phyloP scores from a whole-genome alignment of 2,329 filamentous ascomycete species.

The Septoria petroselini region DNA sequence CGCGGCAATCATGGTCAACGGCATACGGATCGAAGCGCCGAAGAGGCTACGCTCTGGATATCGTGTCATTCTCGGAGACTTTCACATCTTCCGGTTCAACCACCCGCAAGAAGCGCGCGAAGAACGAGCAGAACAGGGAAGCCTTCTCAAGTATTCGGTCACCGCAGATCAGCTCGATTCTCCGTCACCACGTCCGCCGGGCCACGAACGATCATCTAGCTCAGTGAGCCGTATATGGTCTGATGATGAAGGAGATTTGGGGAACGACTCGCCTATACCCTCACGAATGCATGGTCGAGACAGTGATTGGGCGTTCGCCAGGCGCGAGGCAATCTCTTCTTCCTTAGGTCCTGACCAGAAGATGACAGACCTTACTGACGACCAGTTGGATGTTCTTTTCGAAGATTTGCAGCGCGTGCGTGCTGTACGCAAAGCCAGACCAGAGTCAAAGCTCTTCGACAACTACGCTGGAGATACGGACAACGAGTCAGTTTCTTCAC shows the following conservation, averaged over 20 bases:
- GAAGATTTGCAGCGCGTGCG: constrained; percentile 89
- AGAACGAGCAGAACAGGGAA: constrained; percentile 73
- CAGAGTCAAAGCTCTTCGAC: constrained; percentile 55
- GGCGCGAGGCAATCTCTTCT: constrained; percentile 86
- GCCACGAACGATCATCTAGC: constrained; percentile 67
- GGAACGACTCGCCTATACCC: constrained; percentile 75
- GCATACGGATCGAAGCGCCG: constrained; percentile 80
- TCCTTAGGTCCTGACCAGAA: constrained; percentile 89
- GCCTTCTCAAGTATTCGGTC: constrained; percentile 78
- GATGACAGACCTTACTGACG: constrained; percentile 83
- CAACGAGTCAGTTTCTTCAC: constrained; percentile 82
- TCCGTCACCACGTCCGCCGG: constrained; percentile 54
- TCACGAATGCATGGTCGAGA: constrained; percentile 61
- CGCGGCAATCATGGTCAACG: constrained; percentile 98
- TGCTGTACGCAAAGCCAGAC: constrained; percentile 71
- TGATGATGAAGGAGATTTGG: constrained; percentile 72
- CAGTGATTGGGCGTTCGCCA: constrained; percentile 90
- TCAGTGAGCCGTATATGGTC: constrained; percentile 72
- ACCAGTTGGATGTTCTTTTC: constrained; percentile 88
- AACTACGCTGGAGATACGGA: constrained; percentile 61
- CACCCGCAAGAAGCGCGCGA: constrained; percentile 93
- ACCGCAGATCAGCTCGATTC: constrained; percentile 63
- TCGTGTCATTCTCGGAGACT: constrained; percentile 92
- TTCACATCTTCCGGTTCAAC: constrained; percentile 98
- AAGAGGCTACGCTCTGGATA: constrained; percentile 86